Percentiles rank a stretch among this genome's conserved stretches.
phyloP scores from a whole-genome alignment of 768 basidiomycete genomes.

The Tulasnella sp. region DNA sequence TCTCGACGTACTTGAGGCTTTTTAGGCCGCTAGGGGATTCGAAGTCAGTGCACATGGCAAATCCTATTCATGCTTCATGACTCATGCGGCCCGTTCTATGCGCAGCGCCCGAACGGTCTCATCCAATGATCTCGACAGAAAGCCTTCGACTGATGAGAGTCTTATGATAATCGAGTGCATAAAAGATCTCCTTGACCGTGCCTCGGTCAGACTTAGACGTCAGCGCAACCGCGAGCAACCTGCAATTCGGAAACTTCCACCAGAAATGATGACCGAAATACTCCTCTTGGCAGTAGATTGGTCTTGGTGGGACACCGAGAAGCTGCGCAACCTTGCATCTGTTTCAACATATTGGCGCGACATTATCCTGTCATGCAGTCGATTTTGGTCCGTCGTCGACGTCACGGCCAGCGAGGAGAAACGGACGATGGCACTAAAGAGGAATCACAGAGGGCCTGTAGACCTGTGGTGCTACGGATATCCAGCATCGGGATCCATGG shows the following conservation, averaged over 20 bases:
- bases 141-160: background rate
- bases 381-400: background rate
- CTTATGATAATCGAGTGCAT: background rate
- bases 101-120: background rate
- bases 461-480: too few relatives aligned
- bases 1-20: background rate
- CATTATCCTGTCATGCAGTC: background rate
- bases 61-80: background rate
- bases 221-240: background rate
- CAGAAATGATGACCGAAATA: background rate
- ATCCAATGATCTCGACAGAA: background rate
- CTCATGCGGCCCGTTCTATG: background rate
- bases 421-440: background rate
- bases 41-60: too few relatives aligned
- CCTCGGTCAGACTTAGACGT: background rate
- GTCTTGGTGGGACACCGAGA: background rate
- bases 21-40: background rate
- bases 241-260: background rate
- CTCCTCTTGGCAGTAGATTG: background rate
- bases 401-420: background rate
- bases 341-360: background rate
- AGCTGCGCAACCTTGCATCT: background rate
- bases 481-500: too few relatives aligned
- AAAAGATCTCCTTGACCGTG: background rate
- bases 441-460: background rate